A percentile compares a stretch with the other conserved stretches of the same genome.
Evolutionary conservation across 768 basidiomycete genomes (phyloP).

Genomic region (Macrolepiota dolichaula): DNA sequence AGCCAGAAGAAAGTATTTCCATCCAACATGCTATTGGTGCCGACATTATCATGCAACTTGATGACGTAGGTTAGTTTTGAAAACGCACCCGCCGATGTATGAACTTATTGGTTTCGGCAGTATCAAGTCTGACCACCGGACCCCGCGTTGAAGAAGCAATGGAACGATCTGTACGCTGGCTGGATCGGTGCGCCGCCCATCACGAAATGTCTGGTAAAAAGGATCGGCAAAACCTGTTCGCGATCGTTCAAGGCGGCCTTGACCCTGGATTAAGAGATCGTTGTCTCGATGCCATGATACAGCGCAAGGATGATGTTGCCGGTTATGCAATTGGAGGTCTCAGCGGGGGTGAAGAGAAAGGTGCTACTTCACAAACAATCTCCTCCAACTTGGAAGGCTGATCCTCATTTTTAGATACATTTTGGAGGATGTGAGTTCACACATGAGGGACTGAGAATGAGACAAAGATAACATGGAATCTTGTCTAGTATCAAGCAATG

Average conservation of each 20-base stretch:
- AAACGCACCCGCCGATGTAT: background rate
- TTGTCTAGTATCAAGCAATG: constrained; percentile 75
- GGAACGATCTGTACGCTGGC: constrained; percentile 85
- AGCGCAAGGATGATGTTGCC: constrained; percentile 70
- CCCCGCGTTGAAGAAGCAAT: constrained; percentile 85
- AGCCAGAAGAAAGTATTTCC: constrained; percentile 91
- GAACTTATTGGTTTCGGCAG: constrained; percentile 28
- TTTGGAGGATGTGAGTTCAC: constrained; percentile 73
- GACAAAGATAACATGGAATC: background rate
- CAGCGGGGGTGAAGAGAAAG: constrained; percentile 91
- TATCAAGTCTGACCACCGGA: constrained; percentile 77
- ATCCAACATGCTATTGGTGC: constrained; percentile 90
- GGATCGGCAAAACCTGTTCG: constrained; percentile 79
- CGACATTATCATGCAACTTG: constrained; percentile 94
- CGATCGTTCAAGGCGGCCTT: constrained; percentile 89
- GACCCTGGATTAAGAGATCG: constrained; percentile 65
- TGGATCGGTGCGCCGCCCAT: constrained; percentile 80
- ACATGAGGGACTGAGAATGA: background rate
- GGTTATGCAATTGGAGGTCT: constrained; percentile 91
- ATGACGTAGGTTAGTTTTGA: constrained; percentile 73
- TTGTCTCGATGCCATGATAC: constrained; percentile 81
- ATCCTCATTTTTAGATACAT: constrained; percentile 49
- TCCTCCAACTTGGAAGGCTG: background rate
- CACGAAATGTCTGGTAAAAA: constrained; percentile 68
- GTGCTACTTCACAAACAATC: constrained; percentile 28